phyloP scores from a whole-genome alignment of 1,139 yeast species.

The Diutina neorugosa region DNA sequence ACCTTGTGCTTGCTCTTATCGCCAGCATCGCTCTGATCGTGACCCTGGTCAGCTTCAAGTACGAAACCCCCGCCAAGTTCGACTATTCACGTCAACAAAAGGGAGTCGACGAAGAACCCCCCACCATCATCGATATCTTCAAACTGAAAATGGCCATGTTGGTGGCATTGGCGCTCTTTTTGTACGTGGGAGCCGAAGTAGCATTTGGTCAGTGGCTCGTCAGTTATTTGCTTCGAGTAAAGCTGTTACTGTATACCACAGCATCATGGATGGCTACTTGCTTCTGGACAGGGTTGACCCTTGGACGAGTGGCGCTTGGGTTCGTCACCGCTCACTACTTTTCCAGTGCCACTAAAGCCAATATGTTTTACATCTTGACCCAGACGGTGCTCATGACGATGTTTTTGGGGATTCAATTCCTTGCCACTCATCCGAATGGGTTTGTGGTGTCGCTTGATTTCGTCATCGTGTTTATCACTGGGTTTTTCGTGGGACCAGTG shows the following conservation, averaged over 20 bases:
- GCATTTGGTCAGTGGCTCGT: constrained; percentile 61
- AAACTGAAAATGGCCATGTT: constrained; percentile 32
- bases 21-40: constrained; percentile 12
- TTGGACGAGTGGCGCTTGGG: constrained; percentile 49
- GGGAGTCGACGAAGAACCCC: neutral
- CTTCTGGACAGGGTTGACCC: constrained; percentile 56
- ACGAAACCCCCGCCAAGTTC: constrained; percentile 47
- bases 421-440: neutral
- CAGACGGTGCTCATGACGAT: constrained; percentile 12
- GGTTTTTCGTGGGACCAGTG: constrained; percentile 67
- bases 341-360: constrained; percentile 36
- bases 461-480: constrained; percentile 39
- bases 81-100: constrained; percentile 16
- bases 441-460: constrained; percentile 14
- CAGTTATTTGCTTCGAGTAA: constrained; percentile 42
- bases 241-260: constrained; percentile 27
- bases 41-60: constrained; percentile 21
- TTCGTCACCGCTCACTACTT: constrained; percentile 43
- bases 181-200: constrained; percentile 59
- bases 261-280: constrained; percentile 52
- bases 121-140: constrained; percentile 9
- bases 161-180: constrained; percentile 39
- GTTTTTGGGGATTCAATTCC: constrained; percentile 17
- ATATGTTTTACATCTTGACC: constrained; percentile 22
- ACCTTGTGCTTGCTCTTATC: constrained; percentile 20